Evolutionary conservation across 2,329 filamentous ascomycete genomes (phyloP).

Genomic region (Cytospora leucostoma): DNA sequence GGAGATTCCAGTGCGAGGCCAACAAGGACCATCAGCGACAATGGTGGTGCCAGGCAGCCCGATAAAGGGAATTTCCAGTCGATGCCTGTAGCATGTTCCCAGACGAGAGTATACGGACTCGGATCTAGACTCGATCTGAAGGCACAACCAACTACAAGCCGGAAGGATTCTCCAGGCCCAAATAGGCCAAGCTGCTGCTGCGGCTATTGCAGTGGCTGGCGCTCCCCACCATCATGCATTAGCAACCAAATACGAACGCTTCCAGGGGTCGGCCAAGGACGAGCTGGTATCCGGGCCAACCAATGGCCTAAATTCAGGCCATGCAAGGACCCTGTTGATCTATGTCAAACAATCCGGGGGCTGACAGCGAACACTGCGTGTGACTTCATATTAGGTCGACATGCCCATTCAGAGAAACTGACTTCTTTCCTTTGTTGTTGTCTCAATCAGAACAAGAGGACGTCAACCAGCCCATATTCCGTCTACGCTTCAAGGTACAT

Average conservation of each 20-base stretch:
- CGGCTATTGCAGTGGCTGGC: slow-evolving; percentile 7
- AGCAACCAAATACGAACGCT: slow-evolving; percentile 14
- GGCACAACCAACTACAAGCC: too few relatives aligned
- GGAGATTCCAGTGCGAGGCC: background rate
- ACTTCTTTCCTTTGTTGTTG: background rate
- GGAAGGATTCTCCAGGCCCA: background rate
- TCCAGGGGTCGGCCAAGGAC: slow-evolving; percentile 3
- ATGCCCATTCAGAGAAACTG: background rate
- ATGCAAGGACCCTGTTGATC: slow-evolving; percentile 9
- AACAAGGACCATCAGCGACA: background rate
- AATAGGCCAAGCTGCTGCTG: slow-evolving; percentile 6
- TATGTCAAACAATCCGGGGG: slow-evolving; percentile 21
- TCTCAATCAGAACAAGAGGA: background rate
- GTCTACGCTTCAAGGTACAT: background rate
- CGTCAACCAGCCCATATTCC: background rate
- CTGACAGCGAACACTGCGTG: slow-evolving; percentile 1
- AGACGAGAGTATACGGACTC: too few relatives aligned
- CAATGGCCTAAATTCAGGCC: slow-evolving; percentile 1
- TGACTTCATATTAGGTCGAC: background rate
- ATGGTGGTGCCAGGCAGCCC: background rate
- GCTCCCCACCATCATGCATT: slow-evolving; percentile 8
- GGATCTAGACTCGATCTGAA: too few relatives aligned
- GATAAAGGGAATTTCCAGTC: background rate
- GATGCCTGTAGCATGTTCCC: too few relatives aligned
- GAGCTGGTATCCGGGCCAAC: slow-evolving; percentile 17